Evolutionary conservation across 441 rosid genomes (phyloP).

Genomic region (Jatropha multifida): DNA sequence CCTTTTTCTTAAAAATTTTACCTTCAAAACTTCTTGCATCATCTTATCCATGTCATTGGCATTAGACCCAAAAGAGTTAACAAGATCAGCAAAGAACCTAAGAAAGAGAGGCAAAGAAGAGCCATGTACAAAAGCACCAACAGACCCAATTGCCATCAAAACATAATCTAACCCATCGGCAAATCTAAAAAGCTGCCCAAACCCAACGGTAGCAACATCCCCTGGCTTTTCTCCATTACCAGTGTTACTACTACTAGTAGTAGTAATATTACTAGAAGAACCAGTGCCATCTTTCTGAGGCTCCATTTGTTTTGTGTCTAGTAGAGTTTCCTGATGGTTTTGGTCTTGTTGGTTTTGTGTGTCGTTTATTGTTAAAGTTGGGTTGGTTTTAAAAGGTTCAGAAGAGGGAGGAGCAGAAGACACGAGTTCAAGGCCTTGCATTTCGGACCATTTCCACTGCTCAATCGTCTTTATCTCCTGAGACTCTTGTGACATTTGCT

Average conservation of each 20-base stretch:
- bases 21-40: conserved; percentile 98
- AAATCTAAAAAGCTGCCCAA: conserved; percentile 88
- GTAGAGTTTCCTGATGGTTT: conserved; percentile 25
- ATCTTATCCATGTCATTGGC: conserved; percentile 88
- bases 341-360: conserved; percentile 16
- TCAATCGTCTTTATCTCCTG: conserved; percentile 69
- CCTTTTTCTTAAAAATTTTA: conserved; percentile 8
- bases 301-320: conserved; percentile 56
- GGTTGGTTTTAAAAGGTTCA: conserved; percentile 35
- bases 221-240: conserved; percentile 44
- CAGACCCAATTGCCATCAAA: conserved; percentile 93
- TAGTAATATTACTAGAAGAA: conserved; percentile 7
- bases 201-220: conserved; percentile 62
- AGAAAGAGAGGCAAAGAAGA: conserved; percentile 92
- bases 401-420: conserved; percentile 37
- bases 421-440: conserved; percentile 96
- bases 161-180: conserved; percentile 94
- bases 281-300: conserved; percentile 29
- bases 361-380: conserved; percentile 17
- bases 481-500: conserved; percentile 86
- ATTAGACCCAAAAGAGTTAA: conserved; percentile 96
- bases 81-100: conserved; percentile 98
- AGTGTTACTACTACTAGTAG: conserved; percentile 10
- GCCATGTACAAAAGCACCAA: conserved; percentile 95
- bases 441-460: conserved; percentile 97